Conservation (phyloP, 2,329 filamentous ascomycete genomes). For the Scedosporium aurantiacum region DNA sequence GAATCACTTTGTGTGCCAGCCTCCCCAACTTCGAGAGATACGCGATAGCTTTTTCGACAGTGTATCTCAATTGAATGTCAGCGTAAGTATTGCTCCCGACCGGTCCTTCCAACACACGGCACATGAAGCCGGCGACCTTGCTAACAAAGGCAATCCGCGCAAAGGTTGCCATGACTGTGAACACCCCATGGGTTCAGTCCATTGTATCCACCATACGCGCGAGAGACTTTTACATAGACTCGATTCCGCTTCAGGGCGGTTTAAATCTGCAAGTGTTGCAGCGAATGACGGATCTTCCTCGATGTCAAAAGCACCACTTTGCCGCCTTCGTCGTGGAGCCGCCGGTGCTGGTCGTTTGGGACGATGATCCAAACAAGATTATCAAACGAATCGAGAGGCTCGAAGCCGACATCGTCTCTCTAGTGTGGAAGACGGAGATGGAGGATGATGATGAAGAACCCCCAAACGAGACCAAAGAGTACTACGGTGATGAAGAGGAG, state of each 20-base stretch:
- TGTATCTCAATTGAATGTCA: conserved; percentile 33
- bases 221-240: conserved; percentile 26
- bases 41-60: conserved; percentile 35
- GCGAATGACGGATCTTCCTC: conserved; percentile 42
- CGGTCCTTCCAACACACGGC: too few relatives aligned
- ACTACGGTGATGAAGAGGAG: conserved; percentile 34
- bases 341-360: conserved; percentile 52
- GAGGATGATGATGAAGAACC: conserved; percentile 28
- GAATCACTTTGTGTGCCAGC: conserved; percentile 28
- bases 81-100: conserved; percentile 24
- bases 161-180: conserved; percentile 57
- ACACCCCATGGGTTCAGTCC: conserved; percentile 51
- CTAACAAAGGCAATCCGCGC: neutral
- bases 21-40: conserved; percentile 20
- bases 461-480: conserved; percentile 23
- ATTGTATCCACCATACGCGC: conserved; percentile 37
- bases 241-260: conserved; percentile 46
- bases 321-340: conserved; percentile 52
- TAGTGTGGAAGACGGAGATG: conserved; percentile 42
- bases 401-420: conserved; percentile 41
- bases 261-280: conserved; percentile 52
- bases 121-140: neutral
- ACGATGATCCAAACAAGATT: conserved; percentile 47
- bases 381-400: conserved; percentile 39
- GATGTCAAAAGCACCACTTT: conserved; percentile 54